Conservation (phyloP, 2,329 filamentous ascomycete genomes). For the Colletotrichum incanum region DNA sequence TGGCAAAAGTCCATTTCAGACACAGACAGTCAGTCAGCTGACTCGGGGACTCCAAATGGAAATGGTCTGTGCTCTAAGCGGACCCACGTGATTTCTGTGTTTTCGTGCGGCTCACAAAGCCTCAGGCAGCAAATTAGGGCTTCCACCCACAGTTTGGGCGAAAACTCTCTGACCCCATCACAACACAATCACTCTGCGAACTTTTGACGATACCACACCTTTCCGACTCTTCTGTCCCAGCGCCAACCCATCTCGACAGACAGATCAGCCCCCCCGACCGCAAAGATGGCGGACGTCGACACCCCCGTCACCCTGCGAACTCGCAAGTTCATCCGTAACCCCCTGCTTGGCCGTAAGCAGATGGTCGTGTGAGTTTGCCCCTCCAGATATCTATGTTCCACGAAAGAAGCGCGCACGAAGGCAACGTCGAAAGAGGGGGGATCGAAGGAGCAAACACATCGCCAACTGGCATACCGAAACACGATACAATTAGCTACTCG, state of each 20-base stretch:
- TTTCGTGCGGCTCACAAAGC: background rate
- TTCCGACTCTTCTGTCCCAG: conserved; percentile 41
- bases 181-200: conserved; percentile 33
- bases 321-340: conserved; percentile 99
- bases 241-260: conserved; percentile 45
- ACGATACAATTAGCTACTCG: background rate
- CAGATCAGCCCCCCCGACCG: conserved; percentile 55
- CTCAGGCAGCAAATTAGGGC: conserved; percentile 55
- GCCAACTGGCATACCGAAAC: conserved; percentile 2
- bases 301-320: conserved; percentile 89
- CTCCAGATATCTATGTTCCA: conserved; percentile 40
- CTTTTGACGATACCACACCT: conserved; percentile 42
- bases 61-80: background rate
- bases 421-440: conserved; percentile 5
- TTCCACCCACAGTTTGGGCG: conserved; percentile 56
- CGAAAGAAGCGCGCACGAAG: conserved; percentile 8
- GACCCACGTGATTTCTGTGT: conserved; percentile 18
- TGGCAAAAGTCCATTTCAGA: background rate
- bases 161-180: conserved; percentile 36
- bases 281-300: conserved; percentile 91
- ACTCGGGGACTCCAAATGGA: background rate
- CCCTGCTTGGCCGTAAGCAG: conserved; percentile 98
- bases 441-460: background rate
- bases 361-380: conserved; percentile 93
- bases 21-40: background rate